These are phyloP conservation scores for Discostella stelligera DNA, from an alignment of 352 stramenopile species.

Conservation along the genomic window DNA sequence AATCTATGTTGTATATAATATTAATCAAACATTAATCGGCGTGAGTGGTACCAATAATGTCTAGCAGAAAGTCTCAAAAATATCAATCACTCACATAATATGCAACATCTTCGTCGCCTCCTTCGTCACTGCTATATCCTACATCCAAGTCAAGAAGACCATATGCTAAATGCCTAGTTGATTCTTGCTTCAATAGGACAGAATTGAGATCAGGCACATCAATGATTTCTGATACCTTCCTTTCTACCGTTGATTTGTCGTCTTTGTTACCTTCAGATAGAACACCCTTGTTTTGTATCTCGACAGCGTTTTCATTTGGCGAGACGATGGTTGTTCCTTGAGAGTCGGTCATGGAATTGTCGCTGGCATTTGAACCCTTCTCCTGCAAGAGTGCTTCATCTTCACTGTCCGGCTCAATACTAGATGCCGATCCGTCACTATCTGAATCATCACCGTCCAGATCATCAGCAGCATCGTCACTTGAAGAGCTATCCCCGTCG, in stretches of 20 bases:
- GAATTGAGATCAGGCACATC: constrained; percentile 27
- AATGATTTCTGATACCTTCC: constrained; percentile 14
- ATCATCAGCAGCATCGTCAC: constrained; percentile 36
- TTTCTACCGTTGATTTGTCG: constrained; percentile 19
- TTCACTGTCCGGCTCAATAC: constrained; percentile 77
- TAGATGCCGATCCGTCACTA: constrained; percentile 55
- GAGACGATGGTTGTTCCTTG: not conserved
- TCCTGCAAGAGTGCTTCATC: constrained; percentile 62
- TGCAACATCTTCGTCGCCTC: constrained; percentile 78
- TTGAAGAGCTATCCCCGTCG: constrained; percentile 52
- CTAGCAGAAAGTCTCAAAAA: not conserved
- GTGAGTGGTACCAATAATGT: constrained; percentile 11
- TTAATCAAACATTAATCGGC: not conserved
- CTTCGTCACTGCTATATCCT: constrained; percentile 83
- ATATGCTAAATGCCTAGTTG: constrained; percentile 70
- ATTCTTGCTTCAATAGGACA: constrained; percentile 63
- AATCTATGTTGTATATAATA: constrained; percentile 36
- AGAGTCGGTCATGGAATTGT: constrained; percentile 13
- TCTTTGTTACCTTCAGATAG: constrained; percentile 14
- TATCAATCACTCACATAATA: constrained; percentile 60
- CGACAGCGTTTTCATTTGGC: not conserved
- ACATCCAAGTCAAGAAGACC: constrained; percentile 77
- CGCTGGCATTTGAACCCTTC: constrained; percentile 14
- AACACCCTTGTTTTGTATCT: constrained; percentile 1
- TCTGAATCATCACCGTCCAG: constrained; percentile 67